Evolutionary conservation across 305 asterid genomes (phyloP).

Genomic region (Solanum hybrid): DNA sequence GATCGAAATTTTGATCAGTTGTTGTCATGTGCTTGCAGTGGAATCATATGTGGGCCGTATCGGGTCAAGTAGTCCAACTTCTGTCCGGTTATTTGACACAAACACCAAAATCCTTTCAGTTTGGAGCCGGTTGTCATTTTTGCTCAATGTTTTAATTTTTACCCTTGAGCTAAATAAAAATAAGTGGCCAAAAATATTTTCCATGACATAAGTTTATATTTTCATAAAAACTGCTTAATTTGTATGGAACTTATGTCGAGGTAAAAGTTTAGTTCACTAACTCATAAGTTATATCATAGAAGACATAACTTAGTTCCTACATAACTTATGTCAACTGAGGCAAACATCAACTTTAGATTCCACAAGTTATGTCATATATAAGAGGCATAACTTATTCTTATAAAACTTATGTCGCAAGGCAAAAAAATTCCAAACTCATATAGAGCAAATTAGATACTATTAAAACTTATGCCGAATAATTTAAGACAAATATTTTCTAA

Average conservation of each 20-base stretch:
- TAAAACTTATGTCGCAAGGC: not conserved
- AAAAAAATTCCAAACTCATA: too few relatives aligned
- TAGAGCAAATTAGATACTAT: not conserved
- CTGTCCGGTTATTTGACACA: not conserved
- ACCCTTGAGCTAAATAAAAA: not conserved
- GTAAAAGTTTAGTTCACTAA: not conserved
- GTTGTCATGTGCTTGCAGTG: not conserved
- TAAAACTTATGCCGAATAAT: not conserved
- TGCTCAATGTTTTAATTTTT: not conserved
- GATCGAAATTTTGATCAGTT: not conserved
- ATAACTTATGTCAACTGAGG: not conserved
- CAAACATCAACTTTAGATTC: not conserved
- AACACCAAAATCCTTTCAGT: not conserved
- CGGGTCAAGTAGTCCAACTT: not conserved
- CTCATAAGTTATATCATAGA: not conserved
- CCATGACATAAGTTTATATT: not conserved
- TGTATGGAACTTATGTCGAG: not conserved
- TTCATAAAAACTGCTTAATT: not conserved
- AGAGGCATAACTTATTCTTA: not conserved
- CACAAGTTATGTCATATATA: not conserved
- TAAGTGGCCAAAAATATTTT: not conserved
- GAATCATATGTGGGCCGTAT: not conserved
- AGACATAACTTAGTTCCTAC: not conserved
- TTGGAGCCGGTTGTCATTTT: not conserved
- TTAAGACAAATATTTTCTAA: not conserved